phyloP scores from a whole-genome alignment of 768 basidiomycete species.

The Crucibulum laeve region DNA sequence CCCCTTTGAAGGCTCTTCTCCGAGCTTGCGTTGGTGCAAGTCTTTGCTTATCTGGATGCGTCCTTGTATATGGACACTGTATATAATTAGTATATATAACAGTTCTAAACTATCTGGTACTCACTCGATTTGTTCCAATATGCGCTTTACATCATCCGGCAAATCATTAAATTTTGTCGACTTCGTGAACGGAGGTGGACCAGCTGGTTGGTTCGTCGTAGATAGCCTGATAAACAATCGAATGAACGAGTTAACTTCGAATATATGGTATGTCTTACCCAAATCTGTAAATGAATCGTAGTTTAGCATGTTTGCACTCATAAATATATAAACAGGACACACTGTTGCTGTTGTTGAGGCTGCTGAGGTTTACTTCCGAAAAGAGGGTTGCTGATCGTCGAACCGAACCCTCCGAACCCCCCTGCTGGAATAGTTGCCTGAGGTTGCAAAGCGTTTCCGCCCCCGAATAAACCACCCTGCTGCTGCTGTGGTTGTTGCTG shows the following conservation, averaged over 20 bases:
- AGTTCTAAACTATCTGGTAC: slow-evolving; percentile 13
- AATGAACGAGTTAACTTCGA: not conserved
- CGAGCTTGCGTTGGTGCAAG: slow-evolving; percentile 69
- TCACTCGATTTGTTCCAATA: slow-evolving; percentile 70
- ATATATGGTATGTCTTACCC: slow-evolving; percentile 9
- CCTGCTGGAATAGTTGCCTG: slow-evolving; percentile 26
- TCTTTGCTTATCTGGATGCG: slow-evolving; percentile 79
- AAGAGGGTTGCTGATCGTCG: slow-evolving; percentile 15
- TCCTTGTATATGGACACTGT: slow-evolving; percentile 68
- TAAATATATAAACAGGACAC: slow-evolving; percentile 4
- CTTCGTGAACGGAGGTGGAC: slow-evolving; percentile 41
- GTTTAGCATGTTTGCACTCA: too few species aligned
- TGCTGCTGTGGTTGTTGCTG: slow-evolving; percentile 22
- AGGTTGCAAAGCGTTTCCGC: slow-evolving; percentile 21
- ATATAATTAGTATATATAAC: slow-evolving; percentile 7
- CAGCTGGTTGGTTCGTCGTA: slow-evolving; percentile 15
- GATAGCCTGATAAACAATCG: not conserved
- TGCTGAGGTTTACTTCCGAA: slow-evolving; percentile 29
- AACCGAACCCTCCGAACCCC: slow-evolving; percentile 16
- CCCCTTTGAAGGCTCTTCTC: slow-evolving; percentile 69
- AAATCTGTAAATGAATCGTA: slow-evolving; percentile 8
- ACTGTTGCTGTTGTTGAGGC: slow-evolving; percentile 21
- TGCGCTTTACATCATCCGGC: slow-evolving; percentile 61
- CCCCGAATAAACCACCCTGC: slow-evolving; percentile 18
- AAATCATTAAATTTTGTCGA: slow-evolving; percentile 81